Base-by-base conservation (phyloP, 1,284 basidiomycete genomes). In the Sphagnurus paluster region DNA sequence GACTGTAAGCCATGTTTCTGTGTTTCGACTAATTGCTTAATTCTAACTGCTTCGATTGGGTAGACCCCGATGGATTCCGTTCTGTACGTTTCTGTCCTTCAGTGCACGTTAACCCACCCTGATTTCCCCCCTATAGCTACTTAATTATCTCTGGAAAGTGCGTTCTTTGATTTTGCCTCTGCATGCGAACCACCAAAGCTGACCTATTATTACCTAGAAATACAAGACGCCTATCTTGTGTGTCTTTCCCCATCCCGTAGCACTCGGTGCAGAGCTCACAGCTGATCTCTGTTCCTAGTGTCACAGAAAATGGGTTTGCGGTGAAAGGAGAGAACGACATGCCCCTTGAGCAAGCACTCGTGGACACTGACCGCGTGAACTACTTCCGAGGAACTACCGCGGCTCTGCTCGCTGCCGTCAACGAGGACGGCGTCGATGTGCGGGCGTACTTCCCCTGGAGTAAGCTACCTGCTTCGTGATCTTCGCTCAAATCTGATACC, bases 371-470 rank as follows among this genome's bases (percentile, higher is more conserved):
- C 51, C 80, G 87, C 20, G 76, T 88, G 34, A 72, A 81, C 53
- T 90, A 88, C 66, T 90, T 84, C 72, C 66, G 74, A 37, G 87
- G 85, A n/a, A 81, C 82, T 39, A 82, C 84, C 16, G 65, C 71
- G 6, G 76, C 81, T 1, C 60, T 90, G 25, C 67, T 79, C 24
- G 71, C 71, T 5, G 84, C 87, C 8, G 74, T 85, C 24, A 66
- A 73, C 37, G 78, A 84, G 49, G 87, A 90, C 57, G 81, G 82
- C 11, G 83, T 90, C 25, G 81, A 87, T 46, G 68, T 90, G 39
- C 64, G 76, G 29, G 76, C 79, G 0, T 90, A 90, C 66, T 87
- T 90, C 70, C 81, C 82, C 7, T 89, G 84, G 84, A 85, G 80
- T 80, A 48, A 44, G 74, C n/a, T n/a, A 48, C 25, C n/a, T 44